Conservation (phyloP, 2,329 filamentous ascomycete genomes). For the Colletotrichum sublineola region DNA sequence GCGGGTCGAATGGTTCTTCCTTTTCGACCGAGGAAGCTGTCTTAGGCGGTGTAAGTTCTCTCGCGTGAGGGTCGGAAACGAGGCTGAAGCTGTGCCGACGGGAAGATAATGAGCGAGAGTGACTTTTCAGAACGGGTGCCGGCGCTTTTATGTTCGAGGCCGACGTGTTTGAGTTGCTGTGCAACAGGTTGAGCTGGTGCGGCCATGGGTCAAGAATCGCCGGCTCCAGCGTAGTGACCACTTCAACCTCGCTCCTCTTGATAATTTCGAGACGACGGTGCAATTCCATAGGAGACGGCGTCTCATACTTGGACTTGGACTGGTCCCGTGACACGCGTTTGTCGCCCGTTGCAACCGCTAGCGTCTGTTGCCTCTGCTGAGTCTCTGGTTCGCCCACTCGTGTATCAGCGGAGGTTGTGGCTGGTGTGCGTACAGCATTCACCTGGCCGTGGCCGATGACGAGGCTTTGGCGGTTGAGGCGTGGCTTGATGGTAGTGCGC, state of each 20-base stretch:
- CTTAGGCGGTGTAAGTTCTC: constrained; percentile 37
- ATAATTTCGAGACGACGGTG: constrained; percentile 38
- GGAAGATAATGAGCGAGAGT: constrained; percentile 23
- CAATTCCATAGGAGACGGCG: constrained; percentile 29
- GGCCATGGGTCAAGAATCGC: constrained; percentile 6
- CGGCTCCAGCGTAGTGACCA: constrained; percentile 21
- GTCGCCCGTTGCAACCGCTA: constrained; percentile 12
- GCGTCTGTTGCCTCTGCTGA: constrained; percentile 6
- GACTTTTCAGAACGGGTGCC: neutral
- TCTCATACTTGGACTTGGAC: constrained; percentile 25
- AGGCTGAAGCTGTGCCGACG: constrained; percentile 39
- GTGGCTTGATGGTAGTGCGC: constrained; percentile 43
- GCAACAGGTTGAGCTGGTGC: constrained; percentile 23
- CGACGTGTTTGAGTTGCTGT: constrained; percentile 11
- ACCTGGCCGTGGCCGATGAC: constrained; percentile 16
- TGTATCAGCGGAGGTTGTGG: constrained; percentile 12
- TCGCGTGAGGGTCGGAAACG: constrained; percentile 32
- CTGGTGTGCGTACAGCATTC: constrained; percentile 1
- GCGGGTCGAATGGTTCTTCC: constrained; percentile 30
- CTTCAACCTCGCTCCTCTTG: constrained; percentile 39
- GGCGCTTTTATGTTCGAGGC: constrained; percentile 26
- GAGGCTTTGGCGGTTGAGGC: constrained; percentile 34
- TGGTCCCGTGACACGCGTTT: constrained; percentile 18
- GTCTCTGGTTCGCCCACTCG: constrained; percentile 5
- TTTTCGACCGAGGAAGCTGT: constrained; percentile 35